Conservation (phyloP, 768 basidiomycete species). For the Cystoderma amianthinum region DNA sequence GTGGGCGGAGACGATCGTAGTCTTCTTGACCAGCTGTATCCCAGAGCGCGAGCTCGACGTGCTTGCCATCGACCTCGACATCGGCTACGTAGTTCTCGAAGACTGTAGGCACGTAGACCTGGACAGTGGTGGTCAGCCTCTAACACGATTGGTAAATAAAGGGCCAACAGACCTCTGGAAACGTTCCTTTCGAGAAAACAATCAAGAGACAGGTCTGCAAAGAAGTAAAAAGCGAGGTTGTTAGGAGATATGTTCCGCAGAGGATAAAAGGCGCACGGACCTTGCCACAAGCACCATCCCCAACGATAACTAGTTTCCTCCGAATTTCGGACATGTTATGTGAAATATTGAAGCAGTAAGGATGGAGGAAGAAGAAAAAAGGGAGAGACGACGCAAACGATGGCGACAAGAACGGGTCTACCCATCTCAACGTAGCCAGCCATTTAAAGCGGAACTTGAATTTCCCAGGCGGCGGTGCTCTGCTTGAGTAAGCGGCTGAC, state of each 20-base stretch:
- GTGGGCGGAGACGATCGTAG: conserved; percentile 95
- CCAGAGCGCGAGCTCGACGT: conserved; percentile 98
- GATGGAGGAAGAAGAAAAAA: no score
- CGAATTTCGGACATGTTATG: conserved; percentile 88
- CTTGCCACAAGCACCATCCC: conserved; percentile 97
- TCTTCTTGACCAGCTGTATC: conserved; percentile 99
- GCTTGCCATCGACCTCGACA: conserved; percentile 97
- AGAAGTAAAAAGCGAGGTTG: conserved; percentile 8
- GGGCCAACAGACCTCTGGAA: conserved; percentile 70
- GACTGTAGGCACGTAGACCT: conserved; percentile 99
- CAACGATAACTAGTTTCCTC: conserved; percentile 98
- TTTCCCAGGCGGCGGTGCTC: no score
- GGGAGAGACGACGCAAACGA: no score
- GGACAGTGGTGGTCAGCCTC: conserved; percentile 2
- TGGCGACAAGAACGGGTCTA: no score
- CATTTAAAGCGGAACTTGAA: no score
- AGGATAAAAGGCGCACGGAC: conserved; percentile 25
- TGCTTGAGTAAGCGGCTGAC: no score
- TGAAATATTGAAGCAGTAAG: no score
- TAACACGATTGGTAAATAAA: conserved; percentile 1
- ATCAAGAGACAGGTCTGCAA: conserved; percentile 85
- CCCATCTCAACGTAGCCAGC: no score
- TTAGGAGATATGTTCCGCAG: neutral
- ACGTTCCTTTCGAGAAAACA: conserved; percentile 94
- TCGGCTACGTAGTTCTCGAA: conserved; percentile 99